Evolutionary conservation across 2,329 filamentous ascomycete species (phyloP).

Genomic region (Dothistroma septosporum): DNA sequence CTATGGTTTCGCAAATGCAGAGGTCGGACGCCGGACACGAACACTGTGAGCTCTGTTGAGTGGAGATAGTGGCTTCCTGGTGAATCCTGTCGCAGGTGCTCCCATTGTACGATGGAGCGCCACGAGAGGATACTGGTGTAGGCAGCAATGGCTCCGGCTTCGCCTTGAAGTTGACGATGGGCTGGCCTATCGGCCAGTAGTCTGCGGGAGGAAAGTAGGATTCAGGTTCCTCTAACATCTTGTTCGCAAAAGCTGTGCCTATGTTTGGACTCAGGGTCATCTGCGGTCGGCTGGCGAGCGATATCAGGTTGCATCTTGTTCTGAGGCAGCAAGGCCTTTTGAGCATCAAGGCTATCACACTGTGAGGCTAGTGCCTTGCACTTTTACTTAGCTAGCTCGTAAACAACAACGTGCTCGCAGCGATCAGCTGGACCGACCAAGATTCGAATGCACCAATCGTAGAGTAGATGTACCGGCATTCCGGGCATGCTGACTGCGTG

Average conservation of each 20-base stretch:
- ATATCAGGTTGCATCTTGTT: neutral
- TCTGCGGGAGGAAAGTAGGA: neutral
- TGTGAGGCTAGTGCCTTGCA: neutral
- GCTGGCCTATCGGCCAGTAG: neutral
- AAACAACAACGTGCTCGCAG: neutral
- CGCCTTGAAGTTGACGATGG: neutral
- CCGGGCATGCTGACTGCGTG: neutral
- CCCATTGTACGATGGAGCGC: neutral
- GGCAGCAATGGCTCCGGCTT: conserved; percentile 1
- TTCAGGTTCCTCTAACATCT: neutral
- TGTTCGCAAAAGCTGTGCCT: neutral
- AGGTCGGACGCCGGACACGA: conserved; percentile 4
- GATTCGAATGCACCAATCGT: neutral
- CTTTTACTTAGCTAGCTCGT: neutral
- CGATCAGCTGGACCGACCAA: neutral
- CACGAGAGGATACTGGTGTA: neutral
- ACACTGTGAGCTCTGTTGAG: neutral
- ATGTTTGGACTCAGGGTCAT: neutral
- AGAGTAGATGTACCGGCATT: neutral
- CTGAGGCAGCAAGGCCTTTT: neutral
- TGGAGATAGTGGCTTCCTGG: neutral
- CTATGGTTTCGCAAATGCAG: neutral
- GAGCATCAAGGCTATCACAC: neutral
- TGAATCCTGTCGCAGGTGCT: neutral
- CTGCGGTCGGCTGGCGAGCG: neutral